phyloP scores from a whole-genome alignment of 164 flowering plant species.

The Stephania cephalantha region DNA sequence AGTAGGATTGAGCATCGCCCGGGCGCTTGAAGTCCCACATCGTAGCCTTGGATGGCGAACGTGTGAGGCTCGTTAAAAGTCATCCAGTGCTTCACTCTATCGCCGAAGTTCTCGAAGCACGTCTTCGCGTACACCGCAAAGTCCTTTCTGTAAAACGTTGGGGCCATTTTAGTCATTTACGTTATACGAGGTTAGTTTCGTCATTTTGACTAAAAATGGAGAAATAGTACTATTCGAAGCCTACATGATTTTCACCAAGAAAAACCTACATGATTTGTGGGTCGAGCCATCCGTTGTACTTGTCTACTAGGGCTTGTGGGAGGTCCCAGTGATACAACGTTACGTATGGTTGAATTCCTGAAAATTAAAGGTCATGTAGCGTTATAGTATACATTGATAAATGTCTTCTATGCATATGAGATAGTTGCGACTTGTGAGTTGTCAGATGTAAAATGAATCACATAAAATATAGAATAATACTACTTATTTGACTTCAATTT shows the following conservation, averaged over 20 bases:
- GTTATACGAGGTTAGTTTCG: neutral
- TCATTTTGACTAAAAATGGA: too few relatives aligned
- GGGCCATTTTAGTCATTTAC: neutral
- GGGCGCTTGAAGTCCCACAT: constrained; percentile 75
- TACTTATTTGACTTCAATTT: too few relatives aligned
- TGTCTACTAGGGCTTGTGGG: constrained; percentile 77
- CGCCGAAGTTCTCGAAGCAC: constrained; percentile 79
- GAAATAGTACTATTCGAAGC: too few relatives aligned
- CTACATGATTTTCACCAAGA: neutral
- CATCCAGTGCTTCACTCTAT: constrained; percentile 91
- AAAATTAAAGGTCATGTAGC: neutral
- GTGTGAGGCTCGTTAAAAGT: constrained; percentile 95
- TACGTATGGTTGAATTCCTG: constrained; percentile 91
- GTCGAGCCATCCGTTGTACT: constrained; percentile 70
- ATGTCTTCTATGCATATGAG: too few relatives aligned
- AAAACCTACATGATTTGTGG: constrained; percentile 54
- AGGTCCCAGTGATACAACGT: constrained; percentile 94
- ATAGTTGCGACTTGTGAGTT: too few relatives aligned
- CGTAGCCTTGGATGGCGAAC: constrained; percentile 69
- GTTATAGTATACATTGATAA: too few relatives aligned
- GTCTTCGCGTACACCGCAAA: constrained; percentile 69
- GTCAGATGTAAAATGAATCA: too few relatives aligned
- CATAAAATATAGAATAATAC: too few relatives aligned
- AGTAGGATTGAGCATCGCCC: constrained; percentile 74
- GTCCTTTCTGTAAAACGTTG: constrained; percentile 53